Evolutionary conservation across 495 filamentous ascomycete genomes (phyloP).

Genomic region (Neurospora tetrasperma): DNA sequence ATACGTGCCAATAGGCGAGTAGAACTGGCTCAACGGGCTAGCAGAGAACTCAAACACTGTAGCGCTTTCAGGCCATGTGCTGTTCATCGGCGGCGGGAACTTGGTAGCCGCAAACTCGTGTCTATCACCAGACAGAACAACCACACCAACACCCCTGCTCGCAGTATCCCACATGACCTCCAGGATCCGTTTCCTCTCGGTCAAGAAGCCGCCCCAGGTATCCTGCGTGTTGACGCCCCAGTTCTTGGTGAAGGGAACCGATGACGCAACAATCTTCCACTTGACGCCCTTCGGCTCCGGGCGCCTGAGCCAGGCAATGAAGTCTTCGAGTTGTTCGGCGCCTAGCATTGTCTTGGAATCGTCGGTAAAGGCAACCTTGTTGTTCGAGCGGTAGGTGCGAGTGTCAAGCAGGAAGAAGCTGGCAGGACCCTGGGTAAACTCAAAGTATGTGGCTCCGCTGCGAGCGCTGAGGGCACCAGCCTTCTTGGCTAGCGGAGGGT

Average conservation of each 20-base stretch:
- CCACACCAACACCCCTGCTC: conserved; percentile 60
- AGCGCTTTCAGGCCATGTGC: conserved; percentile 44
- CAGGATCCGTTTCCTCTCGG: conserved; percentile 67
- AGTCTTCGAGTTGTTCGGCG: conserved; percentile 60
- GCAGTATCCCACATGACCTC: conserved; percentile 84
- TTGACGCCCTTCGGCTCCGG: conserved; percentile 64
- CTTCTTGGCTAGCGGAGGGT: conserved; percentile 56
- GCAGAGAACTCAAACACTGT: conserved; percentile 81
- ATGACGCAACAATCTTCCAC: conserved; percentile 87
- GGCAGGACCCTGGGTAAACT: conserved; percentile 79
- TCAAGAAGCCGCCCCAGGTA: conserved; percentile 85
- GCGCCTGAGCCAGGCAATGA: conserved; percentile 62
- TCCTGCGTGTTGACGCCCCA: conserved; percentile 77
- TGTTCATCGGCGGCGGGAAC: conserved; percentile 60
- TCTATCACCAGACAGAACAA: conserved; percentile 79
- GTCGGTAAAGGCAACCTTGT: conserved; percentile 37
- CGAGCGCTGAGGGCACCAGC: conserved; percentile 27
- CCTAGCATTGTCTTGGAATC: conserved; percentile 80
- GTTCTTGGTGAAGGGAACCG: conserved; percentile 93
- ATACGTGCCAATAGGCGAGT: conserved; percentile 77
- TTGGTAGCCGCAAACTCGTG: conserved; percentile 92
- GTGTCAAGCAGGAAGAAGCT: conserved; percentile 94
- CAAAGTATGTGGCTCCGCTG: conserved; percentile 61
- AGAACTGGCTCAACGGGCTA: conserved; percentile 88
- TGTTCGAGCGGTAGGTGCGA: conserved; percentile 66